Conservation (phyloP, 345 rosid species). For the Garcia nutans region DNA sequence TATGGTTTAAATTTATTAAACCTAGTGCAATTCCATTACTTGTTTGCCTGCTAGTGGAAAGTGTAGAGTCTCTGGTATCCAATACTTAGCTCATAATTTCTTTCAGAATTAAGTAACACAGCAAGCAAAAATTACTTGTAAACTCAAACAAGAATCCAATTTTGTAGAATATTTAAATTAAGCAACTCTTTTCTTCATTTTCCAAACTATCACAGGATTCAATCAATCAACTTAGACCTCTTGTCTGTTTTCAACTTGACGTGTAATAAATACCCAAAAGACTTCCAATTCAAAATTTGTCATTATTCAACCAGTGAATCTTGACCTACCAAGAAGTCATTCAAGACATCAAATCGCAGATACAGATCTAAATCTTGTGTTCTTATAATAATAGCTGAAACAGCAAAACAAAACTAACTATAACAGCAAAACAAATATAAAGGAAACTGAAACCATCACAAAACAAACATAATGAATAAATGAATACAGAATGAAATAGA, state of each 20-base stretch:
- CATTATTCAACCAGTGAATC: neutral
- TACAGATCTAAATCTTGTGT: neutral
- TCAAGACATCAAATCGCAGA: neutral
- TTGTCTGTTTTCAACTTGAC: too few species aligned
- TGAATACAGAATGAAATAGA: neutral
- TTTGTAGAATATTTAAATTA: neutral
- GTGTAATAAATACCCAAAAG: neutral
- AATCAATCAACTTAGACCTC: neutral
- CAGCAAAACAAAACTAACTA: neutral
- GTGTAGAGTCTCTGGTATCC: too few species aligned
- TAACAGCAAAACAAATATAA: neutral
- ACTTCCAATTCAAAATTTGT: neutral
- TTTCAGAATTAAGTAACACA: neutral
- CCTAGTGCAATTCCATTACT: too few species aligned
- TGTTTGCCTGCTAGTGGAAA: too few species aligned
- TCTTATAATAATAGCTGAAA: neutral
- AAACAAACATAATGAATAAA: neutral
- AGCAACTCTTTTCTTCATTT: neutral
- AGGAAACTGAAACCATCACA: neutral
- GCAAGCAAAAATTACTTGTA: neutral
- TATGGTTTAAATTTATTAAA: too few species aligned
- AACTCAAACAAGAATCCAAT: neutral
- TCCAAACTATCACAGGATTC: neutral
- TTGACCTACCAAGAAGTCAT: neutral
- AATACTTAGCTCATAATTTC: too few species aligned